phyloP scores from a whole-genome alignment of 1,284 basidiomycete genomes.

The Jaminaea rosea region DNA sequence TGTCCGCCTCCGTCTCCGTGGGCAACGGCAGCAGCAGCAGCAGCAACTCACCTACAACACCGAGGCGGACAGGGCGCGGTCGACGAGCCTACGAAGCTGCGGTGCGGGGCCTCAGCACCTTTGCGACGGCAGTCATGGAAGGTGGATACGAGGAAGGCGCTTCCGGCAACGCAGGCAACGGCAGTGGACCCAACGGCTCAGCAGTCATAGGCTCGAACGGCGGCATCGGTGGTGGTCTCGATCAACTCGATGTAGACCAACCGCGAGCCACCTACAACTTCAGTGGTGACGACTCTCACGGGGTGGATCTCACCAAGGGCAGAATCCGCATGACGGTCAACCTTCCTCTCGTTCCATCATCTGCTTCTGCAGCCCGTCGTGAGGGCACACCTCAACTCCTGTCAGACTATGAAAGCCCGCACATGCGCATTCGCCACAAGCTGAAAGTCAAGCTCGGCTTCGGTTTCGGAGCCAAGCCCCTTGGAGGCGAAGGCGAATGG shows the following conservation, averaged over 20 bases:
- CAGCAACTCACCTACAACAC: not conserved
- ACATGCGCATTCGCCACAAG: constrained; percentile 42
- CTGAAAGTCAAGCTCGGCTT: constrained; percentile 46
- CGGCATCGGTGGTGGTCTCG: not conserved
- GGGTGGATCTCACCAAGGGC: constrained; percentile 35
- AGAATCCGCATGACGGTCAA: constrained; percentile 44
- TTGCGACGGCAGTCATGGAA: constrained; percentile 36
- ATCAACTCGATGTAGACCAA: not conserved
- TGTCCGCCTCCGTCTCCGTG: too few species aligned
- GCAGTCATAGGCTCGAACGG: too few species aligned
- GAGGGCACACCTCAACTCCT: constrained; percentile 29
- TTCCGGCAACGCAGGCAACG: not conserved
- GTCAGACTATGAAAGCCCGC: constrained; percentile 43
- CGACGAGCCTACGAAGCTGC: constrained; percentile 22
- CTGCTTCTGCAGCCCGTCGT: constrained; percentile 13
- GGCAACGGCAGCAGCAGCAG: constrained; percentile 3
- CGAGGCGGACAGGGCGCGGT: constrained; percentile 1
- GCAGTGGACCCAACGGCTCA: too few species aligned
- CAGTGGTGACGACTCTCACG: constrained; percentile 36
- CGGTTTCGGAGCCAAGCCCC: constrained; percentile 24
- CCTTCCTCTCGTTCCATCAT: constrained; percentile 32
- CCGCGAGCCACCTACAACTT: constrained; percentile 39
- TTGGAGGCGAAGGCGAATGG: constrained; percentile 24
- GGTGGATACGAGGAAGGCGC: constrained; percentile 10
- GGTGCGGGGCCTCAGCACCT: constrained; percentile 32